These are phyloP conservation scores for Helminthosporium solani DNA, from an alignment of 2,329 filamentous ascomycete genomes.

Conservation along the genomic window DNA sequence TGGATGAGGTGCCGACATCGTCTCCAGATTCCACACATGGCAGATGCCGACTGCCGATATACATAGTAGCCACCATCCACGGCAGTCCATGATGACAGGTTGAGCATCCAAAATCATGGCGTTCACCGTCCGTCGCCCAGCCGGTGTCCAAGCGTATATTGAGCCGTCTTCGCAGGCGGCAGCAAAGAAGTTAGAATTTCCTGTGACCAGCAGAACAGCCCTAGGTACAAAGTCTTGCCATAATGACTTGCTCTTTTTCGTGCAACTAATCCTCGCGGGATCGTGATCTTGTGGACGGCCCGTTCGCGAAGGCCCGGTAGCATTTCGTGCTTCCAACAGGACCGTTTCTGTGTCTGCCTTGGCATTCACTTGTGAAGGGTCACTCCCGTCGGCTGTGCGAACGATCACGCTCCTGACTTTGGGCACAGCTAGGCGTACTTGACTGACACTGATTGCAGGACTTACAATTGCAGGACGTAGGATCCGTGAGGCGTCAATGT, in stretches of 20 bases:
- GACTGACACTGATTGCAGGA: constrained; percentile 76
- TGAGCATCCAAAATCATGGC: constrained; percentile 87
- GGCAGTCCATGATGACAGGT: constrained; percentile 88
- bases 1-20: constrained; percentile 79
- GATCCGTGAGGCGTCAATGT: constrained; percentile 68
- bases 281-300: constrained; percentile 68
- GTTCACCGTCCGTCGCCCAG: constrained; percentile 81
- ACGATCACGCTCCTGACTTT: constrained; percentile 81
- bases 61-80: constrained; percentile 85
- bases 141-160: constrained; percentile 87
- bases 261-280: constrained; percentile 79
- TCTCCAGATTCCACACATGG: constrained; percentile 90
- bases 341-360: constrained; percentile 58
- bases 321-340: constrained; percentile 87
- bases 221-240: constrained; percentile 95
- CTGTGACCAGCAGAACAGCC: constrained; percentile 84
- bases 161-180: constrained; percentile 92
- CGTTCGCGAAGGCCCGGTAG: constrained; percentile 60
- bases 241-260: constrained; percentile 73
- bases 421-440: constrained; percentile 83
- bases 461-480: constrained; percentile 85
- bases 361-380: constrained; percentile 47
- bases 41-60: constrained; percentile 86
- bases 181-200: constrained; percentile 87
- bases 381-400: constrained; percentile 71